A percentile compares a stretch with the other conserved stretches of the same genome.
Evolutionary conservation across 208 protist species (phyloP).

Genomic region (Leishmania major): DNA sequence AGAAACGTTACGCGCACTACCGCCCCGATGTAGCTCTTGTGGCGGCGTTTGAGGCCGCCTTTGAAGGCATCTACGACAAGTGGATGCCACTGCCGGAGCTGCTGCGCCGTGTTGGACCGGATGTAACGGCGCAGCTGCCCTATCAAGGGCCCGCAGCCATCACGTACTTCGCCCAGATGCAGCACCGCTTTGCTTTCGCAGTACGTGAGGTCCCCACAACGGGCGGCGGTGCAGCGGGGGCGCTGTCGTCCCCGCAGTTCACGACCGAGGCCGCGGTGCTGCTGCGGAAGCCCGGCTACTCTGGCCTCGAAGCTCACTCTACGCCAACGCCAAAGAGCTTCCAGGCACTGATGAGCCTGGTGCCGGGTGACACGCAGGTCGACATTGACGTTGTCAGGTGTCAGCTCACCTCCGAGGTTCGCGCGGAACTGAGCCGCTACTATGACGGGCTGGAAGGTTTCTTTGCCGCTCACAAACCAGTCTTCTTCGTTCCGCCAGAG

Average conservation of each 20-base stretch:
- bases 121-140: conserved; percentile 55
- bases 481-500: conserved; percentile 69
- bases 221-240: neutral
- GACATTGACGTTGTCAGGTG: conserved; percentile 46
- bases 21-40: conserved; percentile 46
- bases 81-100: conserved; percentile 86
- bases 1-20: conserved; percentile 55
- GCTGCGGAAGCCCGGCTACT: conserved; percentile 62
- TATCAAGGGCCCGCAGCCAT: conserved; percentile 66
- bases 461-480: conserved; percentile 60
- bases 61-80: conserved; percentile 53
- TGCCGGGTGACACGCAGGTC: conserved; percentile 56
- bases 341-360: conserved; percentile 53
- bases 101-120: conserved; percentile 54
- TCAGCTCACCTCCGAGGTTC: conserved; percentile 35
- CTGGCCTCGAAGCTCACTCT: conserved; percentile 61
- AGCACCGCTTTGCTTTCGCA: conserved; percentile 87
- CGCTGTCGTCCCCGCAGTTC: neutral
- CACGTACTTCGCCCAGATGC: conserved; percentile 92
- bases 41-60: conserved; percentile 48
- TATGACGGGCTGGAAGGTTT: conserved; percentile 64
- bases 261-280: conserved; percentile 53
- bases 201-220: conserved; percentile 23
- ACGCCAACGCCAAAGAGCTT: conserved; percentile 74
- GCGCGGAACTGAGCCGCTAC: conserved; percentile 57